Evolutionary conservation across 148 eudicot species (phyloP).

Genomic region (Pharnaceum exiguum): DNA sequence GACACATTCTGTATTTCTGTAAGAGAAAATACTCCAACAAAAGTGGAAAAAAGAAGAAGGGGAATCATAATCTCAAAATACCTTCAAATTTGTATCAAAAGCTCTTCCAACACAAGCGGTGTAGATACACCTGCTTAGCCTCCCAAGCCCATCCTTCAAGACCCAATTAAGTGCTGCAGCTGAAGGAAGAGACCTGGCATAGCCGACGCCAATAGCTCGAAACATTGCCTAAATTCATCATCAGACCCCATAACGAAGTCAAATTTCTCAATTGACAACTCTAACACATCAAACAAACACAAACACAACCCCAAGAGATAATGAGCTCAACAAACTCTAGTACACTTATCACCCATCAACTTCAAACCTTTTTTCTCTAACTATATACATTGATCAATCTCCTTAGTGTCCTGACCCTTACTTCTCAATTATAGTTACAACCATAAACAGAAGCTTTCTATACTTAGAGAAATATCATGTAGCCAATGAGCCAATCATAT

Average conservation of each 20-base stretch:
- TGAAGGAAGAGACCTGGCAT: conserved; percentile 72
- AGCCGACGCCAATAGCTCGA: conserved; percentile 94
- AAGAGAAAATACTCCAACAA: not conserved
- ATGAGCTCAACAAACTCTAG: too few species aligned
- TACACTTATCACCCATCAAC: too few species aligned
- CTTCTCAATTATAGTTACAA: too few species aligned
- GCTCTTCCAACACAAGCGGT: conserved; percentile 87
- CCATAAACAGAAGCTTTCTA: too few species aligned
- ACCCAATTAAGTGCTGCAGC: conserved; percentile 98
- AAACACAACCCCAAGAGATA: too few species aligned
- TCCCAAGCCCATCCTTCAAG: conserved; percentile 92
- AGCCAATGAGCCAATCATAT: too few species aligned
- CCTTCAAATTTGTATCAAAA: conserved; percentile 95
- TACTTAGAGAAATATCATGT: too few species aligned
- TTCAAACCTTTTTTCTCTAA: too few species aligned
- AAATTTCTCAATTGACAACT: not conserved
- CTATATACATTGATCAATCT: too few species aligned
- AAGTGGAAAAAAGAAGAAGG: not conserved
- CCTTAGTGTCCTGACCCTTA: too few species aligned
- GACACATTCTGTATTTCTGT: too few species aligned
- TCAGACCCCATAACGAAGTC: not conserved
- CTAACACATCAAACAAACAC: not conserved
- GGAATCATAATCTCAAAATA: conserved; percentile 13
- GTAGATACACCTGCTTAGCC: conserved; percentile 90
- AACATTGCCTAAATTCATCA: conserved; percentile 71